Base-by-base conservation (phyloP, 2,329 filamentous ascomycete species). In the Fusarium avenaceum region DNA sequence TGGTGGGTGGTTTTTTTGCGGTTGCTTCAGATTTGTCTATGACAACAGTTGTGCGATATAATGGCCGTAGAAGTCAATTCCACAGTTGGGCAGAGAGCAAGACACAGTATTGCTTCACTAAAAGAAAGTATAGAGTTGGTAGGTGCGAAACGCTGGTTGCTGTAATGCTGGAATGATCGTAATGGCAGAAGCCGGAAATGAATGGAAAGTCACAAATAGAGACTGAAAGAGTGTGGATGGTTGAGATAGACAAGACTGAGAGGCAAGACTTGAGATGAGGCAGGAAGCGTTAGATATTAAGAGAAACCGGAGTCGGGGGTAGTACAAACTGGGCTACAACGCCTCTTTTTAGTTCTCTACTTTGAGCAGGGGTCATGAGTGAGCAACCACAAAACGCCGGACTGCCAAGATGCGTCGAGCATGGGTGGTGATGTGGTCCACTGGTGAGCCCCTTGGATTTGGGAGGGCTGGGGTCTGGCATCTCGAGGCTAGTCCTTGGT, bases 21-120 rank as follows among this genome's bases (percentile, higher is more conserved):
- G 55, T 57, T 67, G 63, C 49, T 68, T 65, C 49, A 67, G 57
- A 63, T 68, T 71, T 65, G 71, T 74, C 71, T 72, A 73, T 57
- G 58, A 68, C 61, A 70, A 58, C 63, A 40, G 42, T 48, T 32
- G 53, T 67, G 67, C 49, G 46, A 61, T 60, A 58, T 64, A 71
- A 67, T 67, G 61, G 50, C 61, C 61, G 76, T 61, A 75, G 77
- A 77, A 76, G 57, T 78, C 76, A 60, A 78, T 78, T 78, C 73
- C 65, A 72, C 75, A 63, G 69, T 57, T 62, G 35, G 33, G 32
- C 40, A 70, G 63, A 46, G 52, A 69, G 70, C 69, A 74, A 77
- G 62, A 77, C 74, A 65, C 72, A 76, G 76, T 76, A 72, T 74
- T 72, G 67, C 72, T 74, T 74, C 71, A 72, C 69, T 48, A 66